Evolutionary conservation across 2,329 filamentous ascomycete genomes (phyloP).

Genomic region (Clonostachys chloroleuca): DNA sequence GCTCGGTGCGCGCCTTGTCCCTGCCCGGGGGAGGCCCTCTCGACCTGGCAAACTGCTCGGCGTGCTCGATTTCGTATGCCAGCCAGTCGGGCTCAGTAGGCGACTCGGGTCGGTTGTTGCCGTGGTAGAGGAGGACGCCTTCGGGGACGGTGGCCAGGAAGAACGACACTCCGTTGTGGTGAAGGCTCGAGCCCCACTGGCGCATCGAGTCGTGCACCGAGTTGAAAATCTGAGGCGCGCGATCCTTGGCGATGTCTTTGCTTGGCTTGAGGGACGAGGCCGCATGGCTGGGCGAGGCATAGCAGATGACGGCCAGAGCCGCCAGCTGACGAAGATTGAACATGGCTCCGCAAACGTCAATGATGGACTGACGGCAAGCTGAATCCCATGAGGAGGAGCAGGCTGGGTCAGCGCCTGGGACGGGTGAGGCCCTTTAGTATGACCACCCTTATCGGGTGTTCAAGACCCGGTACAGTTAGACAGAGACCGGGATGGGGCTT

Average conservation of each 20-base stretch:
- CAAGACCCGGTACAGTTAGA: too few species aligned
- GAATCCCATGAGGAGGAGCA: too few species aligned
- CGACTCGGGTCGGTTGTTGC: slow-evolving; percentile 35
- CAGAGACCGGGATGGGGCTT: too few species aligned
- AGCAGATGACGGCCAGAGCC: too few species aligned
- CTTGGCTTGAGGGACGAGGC: not conserved
- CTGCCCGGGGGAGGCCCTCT: not conserved
- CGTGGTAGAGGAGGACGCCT: slow-evolving; percentile 54
- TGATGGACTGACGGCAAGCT: too few species aligned
- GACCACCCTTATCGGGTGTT: too few species aligned
- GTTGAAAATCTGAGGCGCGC: slow-evolving; percentile 65
- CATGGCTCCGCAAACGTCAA: too few species aligned
- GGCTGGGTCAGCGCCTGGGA: too few species aligned
- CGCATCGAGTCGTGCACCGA: slow-evolving; percentile 66
- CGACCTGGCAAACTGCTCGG: slow-evolving; percentile 55
- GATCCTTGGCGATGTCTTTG: not conserved
- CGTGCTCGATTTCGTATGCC: slow-evolving; percentile 73
- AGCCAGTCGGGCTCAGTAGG: slow-evolving; percentile 63
- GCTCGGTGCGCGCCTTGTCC: not conserved
- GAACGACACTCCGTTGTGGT: slow-evolving; percentile 73
- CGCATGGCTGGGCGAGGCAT: not conserved
- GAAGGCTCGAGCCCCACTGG: slow-evolving; percentile 68
- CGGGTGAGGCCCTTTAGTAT: too few species aligned
- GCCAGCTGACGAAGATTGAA: too few species aligned
- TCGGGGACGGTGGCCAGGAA: slow-evolving; percentile 60